Evolutionary conservation across 148 eudicot genomes (phyloP).

Genomic region (Camellia lanceoleosa): DNA sequence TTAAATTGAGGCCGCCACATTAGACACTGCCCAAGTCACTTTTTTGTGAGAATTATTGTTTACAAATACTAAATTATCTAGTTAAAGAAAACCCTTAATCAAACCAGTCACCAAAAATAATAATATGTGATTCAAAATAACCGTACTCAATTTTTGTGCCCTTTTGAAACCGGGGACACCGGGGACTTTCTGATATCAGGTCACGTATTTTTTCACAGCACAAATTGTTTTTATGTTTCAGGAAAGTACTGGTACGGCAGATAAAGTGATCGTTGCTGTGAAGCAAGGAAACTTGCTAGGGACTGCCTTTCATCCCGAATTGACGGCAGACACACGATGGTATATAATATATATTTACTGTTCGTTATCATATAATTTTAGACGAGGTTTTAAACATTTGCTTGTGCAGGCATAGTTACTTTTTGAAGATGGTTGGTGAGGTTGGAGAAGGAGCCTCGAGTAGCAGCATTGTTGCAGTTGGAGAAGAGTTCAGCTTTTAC

Average conservation of each 20-base stretch:
- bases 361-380: background rate
- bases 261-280: constrained; percentile 87
- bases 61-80: background rate
- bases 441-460: constrained; percentile 41
- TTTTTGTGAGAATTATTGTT: background rate
- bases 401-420: constrained; percentile 77
- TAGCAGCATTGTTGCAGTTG: constrained; percentile 30
- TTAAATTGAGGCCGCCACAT: background rate
- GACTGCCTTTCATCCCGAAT: constrained; percentile 95
- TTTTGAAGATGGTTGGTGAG: constrained; percentile 71
- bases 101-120: no score
- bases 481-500: constrained; percentile 28
- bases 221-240: constrained; percentile 21
- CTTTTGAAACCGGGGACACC: background rate
- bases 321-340: constrained; percentile 93
- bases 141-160: background rate
- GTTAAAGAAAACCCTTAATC: background rate
- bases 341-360: constrained; percentile 2
- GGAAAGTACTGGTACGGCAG: constrained; percentile 36
- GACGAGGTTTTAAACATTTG: background rate
- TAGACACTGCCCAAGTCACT: background rate
- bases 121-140: no score
- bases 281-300: constrained; percentile 83
- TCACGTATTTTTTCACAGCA: background rate
- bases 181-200: background rate